Conservation (phyloP, 2,329 filamentous ascomycete species). For the Nigrospora oryzae region DNA sequence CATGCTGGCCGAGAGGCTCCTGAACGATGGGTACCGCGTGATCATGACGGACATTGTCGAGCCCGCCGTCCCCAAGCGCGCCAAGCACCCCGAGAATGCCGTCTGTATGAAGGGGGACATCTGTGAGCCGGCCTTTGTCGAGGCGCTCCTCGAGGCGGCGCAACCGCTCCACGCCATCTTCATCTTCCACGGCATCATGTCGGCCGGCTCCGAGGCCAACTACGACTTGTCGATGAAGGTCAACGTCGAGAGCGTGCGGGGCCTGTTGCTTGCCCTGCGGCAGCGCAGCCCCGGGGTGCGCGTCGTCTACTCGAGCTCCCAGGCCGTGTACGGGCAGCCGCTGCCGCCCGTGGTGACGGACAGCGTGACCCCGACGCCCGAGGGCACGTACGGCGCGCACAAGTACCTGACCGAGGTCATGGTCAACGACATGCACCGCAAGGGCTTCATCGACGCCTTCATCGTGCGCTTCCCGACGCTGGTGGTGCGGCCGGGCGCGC, state of each 20-base stretch:
- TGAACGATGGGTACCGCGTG: conserved; percentile 28
- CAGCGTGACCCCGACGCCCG: conserved; percentile 44
- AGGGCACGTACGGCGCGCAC: conserved; percentile 54
- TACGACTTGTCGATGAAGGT: conserved; percentile 6
- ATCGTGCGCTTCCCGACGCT: conserved; percentile 53
- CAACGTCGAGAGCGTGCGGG: conserved; percentile 51
- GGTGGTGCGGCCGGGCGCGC: conserved; percentile 50
- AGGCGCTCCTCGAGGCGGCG: conserved; percentile 29
- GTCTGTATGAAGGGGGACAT: conserved; percentile 41
- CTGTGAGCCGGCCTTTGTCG: conserved; percentile 19
- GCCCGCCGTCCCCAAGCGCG: conserved; percentile 38
- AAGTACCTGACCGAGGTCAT: conserved; percentile 55
- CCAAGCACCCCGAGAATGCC: conserved; percentile 39
- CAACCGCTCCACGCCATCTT: conserved; percentile 41
- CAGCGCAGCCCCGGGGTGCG: conserved; percentile 41
- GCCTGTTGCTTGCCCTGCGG: conserved; percentile 40
- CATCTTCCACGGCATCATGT: conserved; percentile 62
- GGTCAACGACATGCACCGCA: conserved; percentile 54
- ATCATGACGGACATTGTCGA: conserved; percentile 45
- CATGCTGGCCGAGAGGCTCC: conserved; percentile 28
- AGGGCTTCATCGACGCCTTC: conserved; percentile 49
- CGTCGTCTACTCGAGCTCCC: conserved; percentile 53
- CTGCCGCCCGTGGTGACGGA: conserved; percentile 44
- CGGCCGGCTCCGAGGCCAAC: conserved; percentile 36
- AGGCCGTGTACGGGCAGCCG: conserved; percentile 54